Base-by-base conservation (phyloP, 352 stramenopile species). In the Phytophthora multivora region DNA sequence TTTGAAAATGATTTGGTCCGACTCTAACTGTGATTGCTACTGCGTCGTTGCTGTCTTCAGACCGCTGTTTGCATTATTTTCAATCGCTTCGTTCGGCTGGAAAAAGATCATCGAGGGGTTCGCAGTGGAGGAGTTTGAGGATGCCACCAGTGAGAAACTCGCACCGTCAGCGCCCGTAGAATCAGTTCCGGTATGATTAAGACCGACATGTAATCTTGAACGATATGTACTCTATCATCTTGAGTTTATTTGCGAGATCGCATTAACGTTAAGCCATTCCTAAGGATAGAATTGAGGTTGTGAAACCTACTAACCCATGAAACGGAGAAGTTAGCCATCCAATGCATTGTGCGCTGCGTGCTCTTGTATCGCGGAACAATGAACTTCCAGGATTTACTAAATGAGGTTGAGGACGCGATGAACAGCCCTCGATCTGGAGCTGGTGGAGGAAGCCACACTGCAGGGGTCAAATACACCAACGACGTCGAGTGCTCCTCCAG, bases 401-500 rank as follows among this genome's bases (percentile, higher is more conserved):
- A 89, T 39, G 84, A 93, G 70, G 79, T 91, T 12, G 82, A 91
- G 39, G 71, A 77, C 15, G 80, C 77, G 28, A 89, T 90, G 45
- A 71, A 83, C 28, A 81, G 73, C 39, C 41, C 71, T 6, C 23
- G 41, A 39, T n/a, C 41, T 36, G 60, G 50, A 33, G 51, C 38
- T 15, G 23, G 52, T 9, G 56, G 51, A 38, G 51, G 49, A 28
- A 45, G 51, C 23, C 42, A 62, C 56, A 15, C 36, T 36, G 13
- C 15, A 31, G 49, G 52, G 2, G 28, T 52, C 26, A 64, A 71
- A 21, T 59, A 64, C 31, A 41, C 23, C 26, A 54, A 42, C 51
- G 19, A 41, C 15, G 13, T 26, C 0, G 55, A 56, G 16, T 53
- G 6, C 42, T 26, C 39, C 15, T 30, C 26, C 11, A 70, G 33